Evolutionary conservation across 768 basidiomycete genomes (phyloP), one percentile per base, ranked within the genome.

Genomic region (Paxillus rubicundulus): DNA sequence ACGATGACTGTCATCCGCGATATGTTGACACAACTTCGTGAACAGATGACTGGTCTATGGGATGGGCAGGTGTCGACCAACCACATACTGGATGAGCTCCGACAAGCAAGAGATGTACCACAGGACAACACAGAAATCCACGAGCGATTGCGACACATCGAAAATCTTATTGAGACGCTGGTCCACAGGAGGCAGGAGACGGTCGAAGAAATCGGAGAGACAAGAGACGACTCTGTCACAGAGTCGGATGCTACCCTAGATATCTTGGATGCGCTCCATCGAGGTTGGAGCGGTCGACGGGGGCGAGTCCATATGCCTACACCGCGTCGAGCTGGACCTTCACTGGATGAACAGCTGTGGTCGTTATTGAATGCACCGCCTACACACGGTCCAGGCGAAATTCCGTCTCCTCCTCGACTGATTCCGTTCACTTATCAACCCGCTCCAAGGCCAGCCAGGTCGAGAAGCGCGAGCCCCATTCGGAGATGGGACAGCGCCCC

Each of bases 31-130:
- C 76, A 73, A 12, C 74, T 94, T 40, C 75, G 82, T 40, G 78
- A 81, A 7, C 81, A 85, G 57, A 74, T 85, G 7, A 72, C 74
- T 9, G 80, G 77, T 9, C 66, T 96, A 18, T 74, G 81, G 67
- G 77, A 87, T 44, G 82, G 78, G 5, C 90, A 95, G 66, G 60
- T 67, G 0, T 71, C 78, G 0, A 79, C 86, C 7, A 82, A 84
- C 47, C 75, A 79, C 28, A 70, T 82, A 53, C 67, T 94, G 33
- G 81, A 87, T 50, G 80, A 84, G 21, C 71, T 93, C 48, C 77
- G 80, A 17, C 74, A 77, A 13, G 61, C 74, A 28, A 76, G 78
- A 17, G 68, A 74, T 41, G 56, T 64, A n/a, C 62, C 66, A 18
- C 62, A 61, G 24, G 74, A 79, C 62, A 69, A 74, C 62, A 47